Conservation (phyloP, 2,329 filamentous ascomycete species). For the Cladorrhinum sp. region DNA sequence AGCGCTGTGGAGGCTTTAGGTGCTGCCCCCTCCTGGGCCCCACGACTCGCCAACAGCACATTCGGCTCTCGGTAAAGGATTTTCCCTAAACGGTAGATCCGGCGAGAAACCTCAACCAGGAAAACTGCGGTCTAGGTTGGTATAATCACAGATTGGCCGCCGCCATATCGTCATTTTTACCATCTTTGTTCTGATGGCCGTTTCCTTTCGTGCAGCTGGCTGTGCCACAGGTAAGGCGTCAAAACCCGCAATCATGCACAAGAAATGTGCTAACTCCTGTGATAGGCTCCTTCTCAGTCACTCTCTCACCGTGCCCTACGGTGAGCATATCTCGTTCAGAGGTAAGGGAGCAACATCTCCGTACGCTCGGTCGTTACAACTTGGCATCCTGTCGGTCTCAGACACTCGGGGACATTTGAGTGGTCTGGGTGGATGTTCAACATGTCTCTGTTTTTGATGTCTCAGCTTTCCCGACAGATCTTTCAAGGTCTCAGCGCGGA, state of each 20-base stretch:
- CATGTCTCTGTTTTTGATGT: constrained; percentile 2
- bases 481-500: constrained; percentile 5
- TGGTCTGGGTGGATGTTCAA: neutral
- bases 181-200: neutral
- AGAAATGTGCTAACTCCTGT: neutral
- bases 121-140: no score
- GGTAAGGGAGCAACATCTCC: neutral
- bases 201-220: neutral
- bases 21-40: neutral
- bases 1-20: neutral
- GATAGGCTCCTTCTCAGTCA: neutral
- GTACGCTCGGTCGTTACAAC: neutral
- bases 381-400: constrained; percentile 6
- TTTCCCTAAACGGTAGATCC: neutral
- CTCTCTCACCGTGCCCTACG: neutral
- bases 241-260: neutral
- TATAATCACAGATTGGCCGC: no score
- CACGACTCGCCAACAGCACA: neutral
- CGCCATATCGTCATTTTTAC: no score
- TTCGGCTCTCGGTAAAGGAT: no score
- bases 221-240: neutral
- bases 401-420: constrained; percentile 2
- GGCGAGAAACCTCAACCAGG: neutral
- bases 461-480: constrained; percentile 7
- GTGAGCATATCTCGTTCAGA: neutral